Conservation (phyloP, 192 early-diverging fungal genomes). For the Backusella morwellensis region DNA sequence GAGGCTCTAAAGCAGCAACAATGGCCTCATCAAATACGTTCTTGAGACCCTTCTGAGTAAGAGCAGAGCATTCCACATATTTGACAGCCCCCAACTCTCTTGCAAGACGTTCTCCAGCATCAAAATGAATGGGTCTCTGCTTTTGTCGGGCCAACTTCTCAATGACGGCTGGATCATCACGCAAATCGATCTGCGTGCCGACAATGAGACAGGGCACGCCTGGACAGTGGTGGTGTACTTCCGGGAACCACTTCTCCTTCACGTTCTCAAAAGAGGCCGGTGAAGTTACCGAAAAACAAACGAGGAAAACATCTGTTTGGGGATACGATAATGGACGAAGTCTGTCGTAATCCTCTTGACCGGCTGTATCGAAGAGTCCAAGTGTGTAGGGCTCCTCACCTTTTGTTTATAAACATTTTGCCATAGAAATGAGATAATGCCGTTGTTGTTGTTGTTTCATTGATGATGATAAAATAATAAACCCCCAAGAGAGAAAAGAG, state of each 20-base stretch:
- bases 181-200: conserved; percentile 87
- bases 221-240: conserved; percentile 95
- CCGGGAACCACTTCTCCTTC: conserved; percentile 95
- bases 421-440: not conserved
- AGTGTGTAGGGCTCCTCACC: conserved; percentile 91
- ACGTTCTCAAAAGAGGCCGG: conserved; percentile 96
- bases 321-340: conserved; percentile 93
- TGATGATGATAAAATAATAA: not conserved
- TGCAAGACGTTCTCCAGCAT: conserved; percentile 82
- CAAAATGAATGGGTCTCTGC: conserved; percentile 78
- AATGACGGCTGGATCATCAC: conserved; percentile 76
- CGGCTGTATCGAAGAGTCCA: conserved; percentile 95
- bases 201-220: conserved; percentile 95
- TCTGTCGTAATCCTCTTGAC: conserved; percentile 95
- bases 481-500: not conserved
- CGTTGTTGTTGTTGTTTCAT: not conserved
- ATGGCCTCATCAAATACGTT: conserved; percentile 96
- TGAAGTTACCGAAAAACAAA: conserved; percentile 91
- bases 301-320: conserved; percentile 93
- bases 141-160: conserved; percentile 79
- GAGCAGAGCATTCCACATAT: conserved; percentile 91
- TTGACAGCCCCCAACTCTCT: conserved; percentile 84
- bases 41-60: conserved; percentile 92
- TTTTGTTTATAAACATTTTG: not conserved
- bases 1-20: conserved; percentile 92